Evolutionary conservation across 768 basidiomycete genomes (phyloP).

Genomic region (Russula ochroleuca): DNA sequence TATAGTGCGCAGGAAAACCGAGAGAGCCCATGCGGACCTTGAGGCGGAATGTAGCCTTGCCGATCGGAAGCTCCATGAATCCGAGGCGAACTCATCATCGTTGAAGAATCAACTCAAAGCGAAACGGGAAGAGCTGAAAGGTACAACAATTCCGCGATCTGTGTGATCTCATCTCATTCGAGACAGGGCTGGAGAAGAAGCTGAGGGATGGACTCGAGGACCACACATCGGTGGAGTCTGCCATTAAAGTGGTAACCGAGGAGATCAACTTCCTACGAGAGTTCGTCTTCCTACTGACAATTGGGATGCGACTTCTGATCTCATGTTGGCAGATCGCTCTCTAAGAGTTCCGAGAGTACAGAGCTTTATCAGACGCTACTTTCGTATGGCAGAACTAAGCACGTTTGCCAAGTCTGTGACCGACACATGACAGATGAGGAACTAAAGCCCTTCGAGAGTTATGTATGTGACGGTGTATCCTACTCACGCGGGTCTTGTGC

Average conservation of each 20-base stretch:
- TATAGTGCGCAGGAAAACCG: conserved; percentile 52
- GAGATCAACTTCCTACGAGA: conserved; percentile 45
- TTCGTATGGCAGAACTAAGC: conserved; percentile 53
- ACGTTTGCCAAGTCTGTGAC: conserved; percentile 73
- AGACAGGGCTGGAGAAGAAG: conserved; percentile 47
- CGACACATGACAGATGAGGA: conserved; percentile 57
- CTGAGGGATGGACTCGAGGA: conserved; percentile 41
- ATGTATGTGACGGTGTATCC: conserved; percentile 29
- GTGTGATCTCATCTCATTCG: background rate
- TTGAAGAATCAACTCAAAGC: conserved; percentile 55
- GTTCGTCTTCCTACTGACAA: conserved; percentile 35
- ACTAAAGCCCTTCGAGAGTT: conserved; percentile 60
- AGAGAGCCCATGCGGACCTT: conserved; percentile 51
- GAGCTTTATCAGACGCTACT: conserved; percentile 54
- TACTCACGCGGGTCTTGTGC: background rate
- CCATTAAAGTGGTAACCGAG: conserved; percentile 42
- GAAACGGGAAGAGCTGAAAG: conserved; percentile 59
- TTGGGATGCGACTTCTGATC: conserved; percentile 8
- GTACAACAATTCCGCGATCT: conserved; percentile 40
- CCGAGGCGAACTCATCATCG: conserved; percentile 58
- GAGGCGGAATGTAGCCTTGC: conserved; percentile 43
- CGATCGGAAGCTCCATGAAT: conserved; percentile 55
- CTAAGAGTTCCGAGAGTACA: conserved; percentile 36
- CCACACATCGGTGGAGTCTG: conserved; percentile 44
- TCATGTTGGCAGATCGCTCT: conserved; percentile 30